These are phyloP conservation scores for Lactifluus subvellereus DNA, from an alignment of 768 basidiomycete species.

Conservation along the genomic window DNA sequence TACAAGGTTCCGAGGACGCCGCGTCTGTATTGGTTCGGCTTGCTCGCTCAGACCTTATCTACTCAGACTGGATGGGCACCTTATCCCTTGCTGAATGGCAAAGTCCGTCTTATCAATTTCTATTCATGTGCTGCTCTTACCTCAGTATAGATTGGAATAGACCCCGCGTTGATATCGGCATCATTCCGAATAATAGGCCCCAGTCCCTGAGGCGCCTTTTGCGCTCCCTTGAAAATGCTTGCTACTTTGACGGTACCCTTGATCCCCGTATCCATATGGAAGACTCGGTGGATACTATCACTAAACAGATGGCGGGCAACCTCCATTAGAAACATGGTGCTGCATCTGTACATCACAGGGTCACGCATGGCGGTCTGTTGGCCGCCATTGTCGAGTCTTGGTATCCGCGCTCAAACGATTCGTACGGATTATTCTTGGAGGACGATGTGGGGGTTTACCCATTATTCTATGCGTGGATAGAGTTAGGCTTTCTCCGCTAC, in stretches of 20 bases:
- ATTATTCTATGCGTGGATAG: slow-evolving; percentile 79
- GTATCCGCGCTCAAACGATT: slow-evolving; percentile 70
- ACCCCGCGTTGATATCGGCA: slow-evolving; percentile 60
- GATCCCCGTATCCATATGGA: slow-evolving; percentile 67
- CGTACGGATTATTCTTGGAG: slow-evolving; percentile 76
- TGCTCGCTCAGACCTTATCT: slow-evolving; percentile 43
- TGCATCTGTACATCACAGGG: slow-evolving; percentile 59
- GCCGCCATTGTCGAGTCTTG: slow-evolving; percentile 85
- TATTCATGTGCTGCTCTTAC: slow-evolving; percentile 18
- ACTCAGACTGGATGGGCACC: slow-evolving; percentile 57
- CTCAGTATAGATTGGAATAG: slow-evolving; percentile 59
- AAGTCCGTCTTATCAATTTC: slow-evolving; percentile 37
- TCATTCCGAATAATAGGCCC: slow-evolving; percentile 76
- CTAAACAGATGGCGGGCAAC: slow-evolving; percentile 45
- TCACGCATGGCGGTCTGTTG: slow-evolving; percentile 74
- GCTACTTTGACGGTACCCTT: slow-evolving; percentile 64
- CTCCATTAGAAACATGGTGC: slow-evolving; percentile 58
- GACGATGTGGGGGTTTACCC: slow-evolving; percentile 85
- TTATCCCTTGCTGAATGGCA: slow-evolving; percentile 52
- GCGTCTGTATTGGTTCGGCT: slow-evolving; percentile 38
- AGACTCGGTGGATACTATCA: slow-evolving; percentile 60
- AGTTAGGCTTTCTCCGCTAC: slow-evolving; percentile 73
- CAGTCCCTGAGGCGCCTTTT: slow-evolving; percentile 64
- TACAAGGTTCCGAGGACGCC: background rate
- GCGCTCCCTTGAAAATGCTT: slow-evolving; percentile 48